These are phyloP conservation scores for Lasiosphaeris hirsuta DNA, from an alignment of 495 filamentous ascomycete species.

Conservation along the genomic window DNA sequence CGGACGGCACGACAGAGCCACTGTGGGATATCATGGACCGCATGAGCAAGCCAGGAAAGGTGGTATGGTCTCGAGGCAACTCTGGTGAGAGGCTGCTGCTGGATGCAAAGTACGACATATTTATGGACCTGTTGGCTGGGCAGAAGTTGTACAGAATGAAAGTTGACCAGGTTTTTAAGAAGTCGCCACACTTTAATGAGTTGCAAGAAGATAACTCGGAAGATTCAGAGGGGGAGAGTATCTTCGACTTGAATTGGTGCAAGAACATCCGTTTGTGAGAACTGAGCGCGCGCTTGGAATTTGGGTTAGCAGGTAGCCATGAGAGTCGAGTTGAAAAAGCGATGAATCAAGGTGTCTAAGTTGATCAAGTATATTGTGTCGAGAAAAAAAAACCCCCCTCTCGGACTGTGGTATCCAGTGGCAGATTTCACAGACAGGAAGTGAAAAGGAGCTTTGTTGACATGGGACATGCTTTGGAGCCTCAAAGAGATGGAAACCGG, in stretches of 20 bases:
- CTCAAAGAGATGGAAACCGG: background rate
- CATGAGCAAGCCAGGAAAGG: constrained; percentile 90
- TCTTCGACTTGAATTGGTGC: too few relatives aligned
- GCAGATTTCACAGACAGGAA: too few relatives aligned
- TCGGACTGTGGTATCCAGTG: too few relatives aligned
- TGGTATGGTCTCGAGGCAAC: constrained; percentile 68
- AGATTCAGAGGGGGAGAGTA: too few relatives aligned
- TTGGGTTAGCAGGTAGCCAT: too few relatives aligned
- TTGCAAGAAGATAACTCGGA: background rate
- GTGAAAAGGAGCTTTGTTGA: background rate
- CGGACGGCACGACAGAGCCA: constrained; percentile 74
- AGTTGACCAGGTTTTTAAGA: constrained; percentile 60
- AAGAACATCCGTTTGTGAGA: too few relatives aligned
- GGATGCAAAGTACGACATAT: constrained; percentile 79
- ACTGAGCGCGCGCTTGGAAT: too few relatives aligned
- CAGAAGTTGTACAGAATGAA: constrained; percentile 69
- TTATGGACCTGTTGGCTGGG: constrained; percentile 71
- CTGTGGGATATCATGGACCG: constrained; percentile 97
- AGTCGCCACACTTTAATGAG: constrained; percentile 26
- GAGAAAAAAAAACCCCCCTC: too few relatives aligned
- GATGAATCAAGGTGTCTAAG: too few relatives aligned
- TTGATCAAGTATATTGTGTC: too few relatives aligned
- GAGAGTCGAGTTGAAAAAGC: too few relatives aligned
- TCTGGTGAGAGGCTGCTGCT: constrained; percentile 72
- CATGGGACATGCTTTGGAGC: background rate